phyloP scores from a whole-genome alignment of 2,329 filamentous ascomycete genomes.

The Pyrenochaeta sp. region DNA sequence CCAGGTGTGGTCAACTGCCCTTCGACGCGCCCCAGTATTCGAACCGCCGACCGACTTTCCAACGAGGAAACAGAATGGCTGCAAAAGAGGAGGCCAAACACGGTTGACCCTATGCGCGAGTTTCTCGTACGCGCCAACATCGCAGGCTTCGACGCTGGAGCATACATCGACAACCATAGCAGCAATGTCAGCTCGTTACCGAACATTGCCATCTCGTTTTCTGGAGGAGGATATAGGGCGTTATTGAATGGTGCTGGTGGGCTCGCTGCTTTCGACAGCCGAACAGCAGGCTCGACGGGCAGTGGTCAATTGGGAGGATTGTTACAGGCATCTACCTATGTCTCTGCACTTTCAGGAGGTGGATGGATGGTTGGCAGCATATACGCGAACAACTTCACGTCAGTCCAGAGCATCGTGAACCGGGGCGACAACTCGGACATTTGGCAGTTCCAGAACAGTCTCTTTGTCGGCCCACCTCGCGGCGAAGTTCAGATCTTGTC shows the following conservation, averaged over 20 bases:
- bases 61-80: conserved; percentile 78
- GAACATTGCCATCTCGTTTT: conserved; percentile 78
- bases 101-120: conserved; percentile 75
- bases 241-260: conserved; percentile 83
- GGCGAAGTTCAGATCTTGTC: conserved; percentile 61
- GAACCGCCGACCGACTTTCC: conserved; percentile 69
- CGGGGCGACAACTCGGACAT: conserved; percentile 56
- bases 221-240: conserved; percentile 87
- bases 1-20: conserved; percentile 75
- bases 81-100: conserved; percentile 72
- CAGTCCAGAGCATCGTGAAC: conserved; percentile 65
- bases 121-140: conserved; percentile 78
- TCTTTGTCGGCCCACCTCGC: conserved; percentile 65
- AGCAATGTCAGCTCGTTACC: conserved; percentile 66
- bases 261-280: conserved; percentile 77
- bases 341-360: conserved; percentile 82
- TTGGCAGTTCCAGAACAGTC: conserved; percentile 70
- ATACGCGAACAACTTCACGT: conserved; percentile 79
- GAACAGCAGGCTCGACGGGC: conserved; percentile 68
- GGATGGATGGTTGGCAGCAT: conserved; percentile 86
- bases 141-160: conserved; percentile 75
- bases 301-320: conserved; percentile 78
- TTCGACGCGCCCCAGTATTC: conserved; percentile 70
- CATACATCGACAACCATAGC: conserved; percentile 70
- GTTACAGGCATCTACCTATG: conserved; percentile 80